A percentile compares a stretch with the other conserved stretches of the same genome.
These are phyloP conservation scores for Lactarius sanguifluus DNA, from an alignment of 768 basidiomycete species.

Conservation along the genomic window DNA sequence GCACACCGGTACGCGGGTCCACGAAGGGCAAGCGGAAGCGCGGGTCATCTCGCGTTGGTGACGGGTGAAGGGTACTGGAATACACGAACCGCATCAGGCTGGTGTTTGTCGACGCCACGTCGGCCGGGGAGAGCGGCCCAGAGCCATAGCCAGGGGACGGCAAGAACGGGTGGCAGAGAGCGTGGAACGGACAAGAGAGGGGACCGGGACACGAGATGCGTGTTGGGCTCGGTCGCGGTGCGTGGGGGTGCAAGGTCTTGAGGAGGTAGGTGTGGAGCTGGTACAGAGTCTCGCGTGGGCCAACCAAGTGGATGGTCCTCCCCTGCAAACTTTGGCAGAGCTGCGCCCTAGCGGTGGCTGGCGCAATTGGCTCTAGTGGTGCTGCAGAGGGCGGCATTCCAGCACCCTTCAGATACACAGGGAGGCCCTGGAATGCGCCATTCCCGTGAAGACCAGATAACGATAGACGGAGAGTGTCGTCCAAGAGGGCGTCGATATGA, in stretches of 20 bases:
- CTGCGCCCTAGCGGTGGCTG: background rate
- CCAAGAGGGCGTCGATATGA: constrained; percentile 12
- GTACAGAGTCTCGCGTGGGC: constrained; percentile 19
- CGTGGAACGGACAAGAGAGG: constrained; percentile 19
- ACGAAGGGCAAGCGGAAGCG: constrained; percentile 7
- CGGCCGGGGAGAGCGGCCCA: constrained; percentile 2
- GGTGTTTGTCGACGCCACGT: constrained; percentile 5
- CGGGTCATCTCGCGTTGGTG: background rate
- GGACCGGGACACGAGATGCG: constrained; percentile 17
- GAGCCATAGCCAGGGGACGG: background rate
- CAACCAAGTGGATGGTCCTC: constrained; percentile 14
- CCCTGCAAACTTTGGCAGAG: constrained; percentile 15
- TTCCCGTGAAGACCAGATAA: background rate
- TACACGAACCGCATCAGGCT: constrained; percentile 23
- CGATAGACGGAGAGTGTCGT: constrained; percentile 7
- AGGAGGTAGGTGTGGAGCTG: constrained; percentile 22
- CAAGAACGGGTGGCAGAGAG: constrained; percentile 12
- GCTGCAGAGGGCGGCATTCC: background rate
- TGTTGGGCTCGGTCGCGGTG: background rate
- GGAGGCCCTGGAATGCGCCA: background rate
- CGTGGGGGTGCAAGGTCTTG: background rate
- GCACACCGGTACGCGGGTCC: constrained; percentile 25
- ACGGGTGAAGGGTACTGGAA: constrained; percentile 16
- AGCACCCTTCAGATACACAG: background rate
- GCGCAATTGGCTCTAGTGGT: background rate